These are phyloP conservation scores for Dictyostelium citrinum DNA, from an alignment of 78 protist genomes.

Conservation along the genomic window DNA sequence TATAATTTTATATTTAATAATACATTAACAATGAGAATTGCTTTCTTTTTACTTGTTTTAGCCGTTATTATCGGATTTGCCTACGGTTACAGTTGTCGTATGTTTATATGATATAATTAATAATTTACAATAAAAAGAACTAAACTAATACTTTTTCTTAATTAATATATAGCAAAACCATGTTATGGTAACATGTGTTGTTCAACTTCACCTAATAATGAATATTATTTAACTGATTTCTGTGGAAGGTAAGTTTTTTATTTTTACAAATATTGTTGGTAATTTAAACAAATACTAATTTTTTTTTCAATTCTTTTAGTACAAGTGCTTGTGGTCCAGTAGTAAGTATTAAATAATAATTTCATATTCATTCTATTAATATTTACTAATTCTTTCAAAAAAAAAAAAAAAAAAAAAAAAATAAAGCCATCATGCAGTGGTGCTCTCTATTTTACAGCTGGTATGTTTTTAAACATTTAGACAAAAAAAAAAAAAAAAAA, in stretches of 20 bases:
- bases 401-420: too few relatives aligned
- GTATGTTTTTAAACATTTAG: neutral
- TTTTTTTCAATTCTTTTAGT: neutral
- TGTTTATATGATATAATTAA: neutral
- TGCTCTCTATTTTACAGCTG: conserved; percentile 28
- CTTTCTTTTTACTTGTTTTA: neutral
- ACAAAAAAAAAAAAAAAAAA: neutral
- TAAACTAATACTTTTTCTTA: neutral
- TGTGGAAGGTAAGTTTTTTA: conserved; percentile 29
- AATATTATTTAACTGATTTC: conserved; percentile 63
- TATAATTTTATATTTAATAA: neutral
- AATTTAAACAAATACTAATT: too few relatives aligned
- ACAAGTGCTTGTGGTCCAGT: conserved; percentile 68
- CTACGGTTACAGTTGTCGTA: neutral
- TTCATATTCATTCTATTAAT: too few relatives aligned
- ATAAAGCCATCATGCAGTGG: conserved; percentile 38
- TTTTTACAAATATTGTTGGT: too few relatives aligned
- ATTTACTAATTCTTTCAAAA: too few relatives aligned
- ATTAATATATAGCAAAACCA: neutral
- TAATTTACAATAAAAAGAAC: too few relatives aligned
- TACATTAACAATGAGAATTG: neutral
- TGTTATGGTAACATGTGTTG: conserved; percentile 78
- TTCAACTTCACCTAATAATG: conserved; percentile 9
- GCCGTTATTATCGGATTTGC: neutral
- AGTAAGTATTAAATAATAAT: neutral